Evolutionary conservation across 1,139 yeast species (phyloP).

Genomic region (Suhomyces taliae): DNA sequence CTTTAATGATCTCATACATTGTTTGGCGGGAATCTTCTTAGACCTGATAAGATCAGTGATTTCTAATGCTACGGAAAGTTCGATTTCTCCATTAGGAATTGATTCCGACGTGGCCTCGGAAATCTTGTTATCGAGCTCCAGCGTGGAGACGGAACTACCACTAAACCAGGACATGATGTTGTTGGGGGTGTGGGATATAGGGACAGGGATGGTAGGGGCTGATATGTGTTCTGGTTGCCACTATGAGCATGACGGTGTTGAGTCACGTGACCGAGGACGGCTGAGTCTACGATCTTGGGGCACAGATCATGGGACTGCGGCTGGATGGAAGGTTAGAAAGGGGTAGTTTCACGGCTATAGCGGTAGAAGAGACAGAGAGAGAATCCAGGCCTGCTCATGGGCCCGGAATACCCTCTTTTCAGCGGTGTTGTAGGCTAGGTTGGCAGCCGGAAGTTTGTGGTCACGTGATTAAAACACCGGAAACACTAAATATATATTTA

Average conservation of each 20-base stretch:
- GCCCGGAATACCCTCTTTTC: too few relatives aligned
- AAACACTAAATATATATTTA: too few relatives aligned
- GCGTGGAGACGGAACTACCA: conserved; percentile 40
- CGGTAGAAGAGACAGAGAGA: too few relatives aligned
- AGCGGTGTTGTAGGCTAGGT: too few relatives aligned
- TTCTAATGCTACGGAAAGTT: conserved; percentile 76
- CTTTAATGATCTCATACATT: conserved; percentile 81
- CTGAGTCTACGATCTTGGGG: too few relatives aligned
- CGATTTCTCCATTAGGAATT: conserved; percentile 90
- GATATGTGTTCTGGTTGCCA: conserved; percentile 1
- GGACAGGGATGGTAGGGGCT: not conserved
- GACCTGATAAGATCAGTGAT: conserved; percentile 86
- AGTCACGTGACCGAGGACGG: not conserved
- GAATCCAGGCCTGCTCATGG: too few relatives aligned
- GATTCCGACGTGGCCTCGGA: conserved; percentile 83
- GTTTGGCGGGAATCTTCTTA: conserved; percentile 77
- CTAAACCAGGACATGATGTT: conserved; percentile 64
- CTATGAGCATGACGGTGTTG: not conserved
- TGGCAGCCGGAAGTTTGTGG: too few relatives aligned
- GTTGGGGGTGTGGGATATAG: not conserved
- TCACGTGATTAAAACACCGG: too few relatives aligned
- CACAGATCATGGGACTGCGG: not conserved
- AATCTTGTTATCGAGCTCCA: conserved; percentile 63
- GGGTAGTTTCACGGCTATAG: not conserved
- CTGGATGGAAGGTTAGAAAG: not conserved